These are phyloP conservation scores for Friedmanniomyces simplex DNA, from an alignment of 495 filamentous ascomycete species.

Conservation along the genomic window DNA sequence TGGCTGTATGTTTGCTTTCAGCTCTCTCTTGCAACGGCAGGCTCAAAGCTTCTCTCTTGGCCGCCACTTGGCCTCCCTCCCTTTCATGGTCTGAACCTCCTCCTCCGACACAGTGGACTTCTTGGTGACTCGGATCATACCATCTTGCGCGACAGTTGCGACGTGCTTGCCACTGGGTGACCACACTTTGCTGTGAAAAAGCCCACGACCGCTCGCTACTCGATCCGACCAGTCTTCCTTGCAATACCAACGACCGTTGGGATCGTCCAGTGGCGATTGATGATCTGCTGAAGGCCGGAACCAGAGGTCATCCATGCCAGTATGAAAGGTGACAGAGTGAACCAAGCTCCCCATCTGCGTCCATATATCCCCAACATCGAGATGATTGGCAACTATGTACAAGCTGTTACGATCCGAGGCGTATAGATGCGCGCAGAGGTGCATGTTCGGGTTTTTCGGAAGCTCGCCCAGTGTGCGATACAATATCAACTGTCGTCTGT, in stretches of 20 bases:
- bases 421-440: conserved; percentile 56
- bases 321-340: conserved; percentile 53
- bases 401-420: conserved; percentile 60
- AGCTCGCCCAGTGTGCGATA: conserved; percentile 43
- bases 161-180: conserved; percentile 40
- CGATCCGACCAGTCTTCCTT: conserved; percentile 55
- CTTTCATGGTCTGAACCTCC: not conserved
- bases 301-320: conserved; percentile 30
- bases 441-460: conserved; percentile 38
- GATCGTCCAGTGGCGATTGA: conserved; percentile 32
- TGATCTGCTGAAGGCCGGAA: conserved; percentile 2
- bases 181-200: conserved; percentile 57
- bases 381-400: conserved; percentile 49
- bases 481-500: conserved; percentile 48
- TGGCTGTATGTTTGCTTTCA: not conserved
- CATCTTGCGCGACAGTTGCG: conserved; percentile 24
- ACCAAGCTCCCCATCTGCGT: conserved; percentile 50
- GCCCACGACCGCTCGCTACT: conserved; percentile 44
- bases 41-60: conserved; percentile 11
- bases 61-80: conserved; percentile 13
- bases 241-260: conserved; percentile 51
- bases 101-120: conserved; percentile 1
- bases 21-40: not conserved
- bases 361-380: conserved; percentile 43
- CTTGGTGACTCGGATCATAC: conserved; percentile 15